Conservation (phyloP, 371 early-diverging fungal species). For the Mortierella sp. region DNA sequence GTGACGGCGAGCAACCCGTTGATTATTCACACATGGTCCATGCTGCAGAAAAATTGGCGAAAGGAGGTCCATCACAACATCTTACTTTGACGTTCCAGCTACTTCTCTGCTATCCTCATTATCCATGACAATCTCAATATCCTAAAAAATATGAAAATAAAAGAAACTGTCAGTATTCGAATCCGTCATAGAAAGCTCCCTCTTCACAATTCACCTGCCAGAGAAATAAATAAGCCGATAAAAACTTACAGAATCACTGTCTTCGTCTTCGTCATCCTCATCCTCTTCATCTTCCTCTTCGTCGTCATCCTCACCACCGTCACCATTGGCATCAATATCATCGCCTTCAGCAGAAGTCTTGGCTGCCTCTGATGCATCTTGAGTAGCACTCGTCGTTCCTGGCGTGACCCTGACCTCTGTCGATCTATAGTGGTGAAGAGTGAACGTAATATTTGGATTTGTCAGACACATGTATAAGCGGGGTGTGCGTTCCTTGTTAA, state of each 20-base stretch:
- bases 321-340: constrained; percentile 49
- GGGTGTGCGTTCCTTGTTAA: not conserved
- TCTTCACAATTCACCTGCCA: not conserved
- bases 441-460: too few species aligned
- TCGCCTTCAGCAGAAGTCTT: constrained; percentile 30
- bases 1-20: not conserved
- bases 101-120: constrained; percentile 59
- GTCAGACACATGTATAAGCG: not conserved
- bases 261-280: constrained; percentile 48
- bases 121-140: constrained; percentile 78
- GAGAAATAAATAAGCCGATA: not conserved
- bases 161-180: not conserved
- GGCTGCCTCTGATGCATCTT: constrained; percentile 7
- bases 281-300: constrained; percentile 47
- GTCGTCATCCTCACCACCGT: constrained; percentile 53
- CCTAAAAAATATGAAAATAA: constrained; percentile 52
- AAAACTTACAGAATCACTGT: constrained; percentile 48
- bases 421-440: constrained; percentile 16
- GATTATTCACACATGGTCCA: not conserved
- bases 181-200: not conserved
- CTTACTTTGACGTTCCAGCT: constrained; percentile 26
- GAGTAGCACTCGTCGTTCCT: constrained; percentile 29
- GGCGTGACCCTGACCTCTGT: constrained; percentile 36
- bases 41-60: too few species aligned
- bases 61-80: not conserved